A percentile compares a stretch with the other conserved stretches of the same genome.
These are phyloP conservation scores for Psidium friedrichsthalianum DNA, from an alignment of 345 rosid genomes.

Conservation along the genomic window DNA sequence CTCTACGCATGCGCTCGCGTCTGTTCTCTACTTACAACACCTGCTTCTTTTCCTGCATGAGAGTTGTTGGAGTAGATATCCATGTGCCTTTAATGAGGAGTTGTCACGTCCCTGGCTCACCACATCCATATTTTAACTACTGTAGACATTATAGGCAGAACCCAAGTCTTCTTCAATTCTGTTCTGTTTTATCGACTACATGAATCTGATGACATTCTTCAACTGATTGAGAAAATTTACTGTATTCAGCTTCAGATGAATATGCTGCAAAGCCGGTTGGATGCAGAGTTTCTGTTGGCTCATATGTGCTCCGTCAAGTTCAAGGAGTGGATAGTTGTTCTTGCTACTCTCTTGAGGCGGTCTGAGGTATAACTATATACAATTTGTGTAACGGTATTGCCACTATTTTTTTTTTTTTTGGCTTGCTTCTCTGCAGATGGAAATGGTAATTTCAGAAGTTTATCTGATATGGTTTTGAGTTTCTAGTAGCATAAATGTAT, in stretches of 20 bases:
- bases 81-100: neutral
- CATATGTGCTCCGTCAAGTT: slow-evolving; percentile 99
- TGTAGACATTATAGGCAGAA: neutral
- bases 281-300: slow-evolving; percentile 92
- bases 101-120: neutral
- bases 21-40: neutral
- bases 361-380: slow-evolving; percentile 50
- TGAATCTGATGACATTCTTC: neutral
- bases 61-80: neutral
- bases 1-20: neutral
- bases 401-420: neutral
- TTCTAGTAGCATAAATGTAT: neutral
- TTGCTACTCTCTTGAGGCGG: slow-evolving; percentile 84
- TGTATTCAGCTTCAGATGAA: slow-evolving; percentile 82
- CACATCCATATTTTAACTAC: neutral
- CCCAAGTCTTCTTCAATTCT: neutral
- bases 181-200: neutral
- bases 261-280: slow-evolving; percentile 83
- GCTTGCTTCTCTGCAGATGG: neutral
- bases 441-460: neutral
- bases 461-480: neutral
- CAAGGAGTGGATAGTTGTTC: slow-evolving; percentile 98
- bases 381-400: neutral
- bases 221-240: neutral
- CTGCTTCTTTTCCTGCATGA: neutral